Base-by-base conservation (phyloP, 1,284 basidiomycete species). In the Fomitopsis schrenkii region DNA sequence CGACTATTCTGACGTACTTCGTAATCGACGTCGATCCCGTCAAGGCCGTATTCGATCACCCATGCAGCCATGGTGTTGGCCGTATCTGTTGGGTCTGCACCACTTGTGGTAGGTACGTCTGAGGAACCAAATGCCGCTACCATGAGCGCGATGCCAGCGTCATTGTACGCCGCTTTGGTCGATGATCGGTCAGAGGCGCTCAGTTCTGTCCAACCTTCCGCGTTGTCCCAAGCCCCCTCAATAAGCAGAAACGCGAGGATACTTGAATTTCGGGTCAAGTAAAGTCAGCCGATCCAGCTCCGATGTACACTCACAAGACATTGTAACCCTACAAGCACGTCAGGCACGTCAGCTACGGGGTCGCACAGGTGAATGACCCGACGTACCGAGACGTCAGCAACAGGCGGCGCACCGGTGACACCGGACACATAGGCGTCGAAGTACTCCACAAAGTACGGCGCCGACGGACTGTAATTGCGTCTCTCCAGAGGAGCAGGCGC, bases 1-100 rank as follows among this genome's bases (percentile, higher is more conserved):
- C 14, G 14, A 14, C 14, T 3, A 14, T 40, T 40, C 33, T 6
- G 40, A 22, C 66, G 8, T 45, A 78, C 82, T 71, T 85, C 83
- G 55, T 82, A 85, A 68, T 86, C 84, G 28, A 86, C 76, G 57
- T 86, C 84, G 41, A 85, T 73, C 42, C 84, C 85, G 62, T 86
- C 79, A 22, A 86, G 66, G 26, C 75, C 74, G 62, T 79, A 81
- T 52, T 80, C 61, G 59, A 74, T 78, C 42, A 83, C 82, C 76
- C 77, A 84, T 1, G 73, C 71, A 9, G 80, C 82, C 70, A 85
- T 74, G 4, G 70, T 77, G 62, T 81, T 75, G 0, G 83, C 83
- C 3, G 75, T 74, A 10, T 57, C 64, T 45, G 75, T 70, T 0
- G 81, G 72, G 62, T 83, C 73, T 2, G 71, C 70, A 17, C 75